These are phyloP conservation scores for Senecio squalidus DNA, from an alignment of 140 eudicot species.

Conservation along the genomic window DNA sequence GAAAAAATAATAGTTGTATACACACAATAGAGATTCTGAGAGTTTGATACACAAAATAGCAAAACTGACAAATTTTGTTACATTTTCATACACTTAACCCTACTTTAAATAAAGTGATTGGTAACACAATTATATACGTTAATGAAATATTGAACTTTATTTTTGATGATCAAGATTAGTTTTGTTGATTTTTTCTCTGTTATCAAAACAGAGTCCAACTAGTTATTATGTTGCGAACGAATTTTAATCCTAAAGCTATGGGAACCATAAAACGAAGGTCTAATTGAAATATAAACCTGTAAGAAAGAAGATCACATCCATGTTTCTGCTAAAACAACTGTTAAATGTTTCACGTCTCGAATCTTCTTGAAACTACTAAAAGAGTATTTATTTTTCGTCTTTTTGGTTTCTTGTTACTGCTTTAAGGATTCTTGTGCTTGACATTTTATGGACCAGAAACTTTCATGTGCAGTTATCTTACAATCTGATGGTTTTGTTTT, in stretches of 20 bases:
- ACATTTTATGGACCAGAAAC: neutral
- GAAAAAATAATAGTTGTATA: too few species aligned
- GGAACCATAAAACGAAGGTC: neutral
- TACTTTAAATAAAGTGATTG: too few species aligned
- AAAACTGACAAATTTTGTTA: too few species aligned
- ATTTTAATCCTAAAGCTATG: neutral
- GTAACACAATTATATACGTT: too few species aligned
- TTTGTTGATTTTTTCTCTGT: neutral
- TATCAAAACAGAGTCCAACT: neutral
- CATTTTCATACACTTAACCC: too few species aligned
- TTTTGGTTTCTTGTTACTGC: neutral
- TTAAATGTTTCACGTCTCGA: neutral
- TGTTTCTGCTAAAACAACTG: neutral
- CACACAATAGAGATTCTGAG: too few species aligned
- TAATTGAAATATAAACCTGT: too few species aligned
- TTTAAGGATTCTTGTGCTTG: neutral
- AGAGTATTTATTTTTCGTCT: neutral
- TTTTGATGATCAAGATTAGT: neutral
- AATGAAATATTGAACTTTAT: too few species aligned
- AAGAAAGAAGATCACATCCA: neutral
- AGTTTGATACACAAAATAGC: too few species aligned
- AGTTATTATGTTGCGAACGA: neutral
- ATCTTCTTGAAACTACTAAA: neutral
- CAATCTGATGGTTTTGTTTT: conserved; percentile 3
- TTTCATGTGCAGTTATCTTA: neutral